Evolutionary conservation across 176 grass and related monocot species (phyloP), one percentile per base, ranked within the genome.

Genomic region (Eleusine indica): DNA sequence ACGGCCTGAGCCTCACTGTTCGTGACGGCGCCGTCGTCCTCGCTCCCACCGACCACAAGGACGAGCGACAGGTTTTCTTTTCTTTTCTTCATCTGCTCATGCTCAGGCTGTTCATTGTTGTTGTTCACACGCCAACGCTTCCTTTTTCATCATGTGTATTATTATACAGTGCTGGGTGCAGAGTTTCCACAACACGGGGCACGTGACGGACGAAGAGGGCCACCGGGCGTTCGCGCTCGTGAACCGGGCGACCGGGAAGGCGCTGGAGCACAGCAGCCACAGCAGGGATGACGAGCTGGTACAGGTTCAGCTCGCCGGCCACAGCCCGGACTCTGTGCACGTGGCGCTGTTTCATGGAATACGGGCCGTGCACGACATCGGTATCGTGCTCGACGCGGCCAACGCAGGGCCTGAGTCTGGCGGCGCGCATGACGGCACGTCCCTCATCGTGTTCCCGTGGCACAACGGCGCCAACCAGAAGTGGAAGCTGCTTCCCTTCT

Each of bases 211-310:
- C 69, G 29, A 3, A 10, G 11, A 80, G 29, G 61, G 75, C 0
- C 75, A 29, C 80, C 47, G 48, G 9, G 22, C 86, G 39, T 88
- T 88, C 12, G 61, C 21, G 9, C 40, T 88, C 38, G 60, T 84
- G 38, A 84, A 89, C 42, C 0, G 42, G 16, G 52, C 41, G 0
- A 75, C 82, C 4, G 30, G 76, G 6, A 49, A 74, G n/a, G 62
- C 52, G 42, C 51, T 80, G 16, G 9, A 21, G 3, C 74, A 32
- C 39, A 9, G 29, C 39, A 9, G 29, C 1, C 44, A 12, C 28
- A 38, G 57, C 15, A 0, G 10, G 7, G 48, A 25, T 1, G 16
- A 60, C 1, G 6, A 68, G 75, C 32, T 38, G 53, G 73, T 87
- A 64, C 51, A 71, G 74, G 73, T 78, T 43, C 14, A 69, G 3